Conservation (phyloP, 2,329 filamentous ascomycete genomes). For the Ceratocystis variospora region DNA sequence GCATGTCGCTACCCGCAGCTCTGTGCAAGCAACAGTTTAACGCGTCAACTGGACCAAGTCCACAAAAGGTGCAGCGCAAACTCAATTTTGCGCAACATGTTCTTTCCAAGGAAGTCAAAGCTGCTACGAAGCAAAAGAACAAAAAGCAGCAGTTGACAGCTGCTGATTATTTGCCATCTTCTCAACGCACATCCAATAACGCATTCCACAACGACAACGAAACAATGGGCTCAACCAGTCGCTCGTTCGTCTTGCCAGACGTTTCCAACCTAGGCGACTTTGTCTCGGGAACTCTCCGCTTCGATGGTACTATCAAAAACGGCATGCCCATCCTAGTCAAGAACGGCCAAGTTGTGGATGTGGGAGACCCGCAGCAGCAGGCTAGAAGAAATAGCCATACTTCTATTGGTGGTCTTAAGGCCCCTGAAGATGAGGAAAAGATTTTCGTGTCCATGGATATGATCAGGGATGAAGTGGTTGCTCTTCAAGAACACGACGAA, state of each 20-base stretch:
- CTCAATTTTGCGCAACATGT: constrained; percentile 19
- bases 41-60: constrained; percentile 6
- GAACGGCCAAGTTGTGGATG: constrained; percentile 38
- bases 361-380: constrained; percentile 26
- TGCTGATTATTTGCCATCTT: background rate
- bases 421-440: constrained; percentile 41
- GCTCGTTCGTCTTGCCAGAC: constrained; percentile 42
- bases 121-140: constrained; percentile 14
- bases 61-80: constrained; percentile 17
- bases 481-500: constrained; percentile 43
- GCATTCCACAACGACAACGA: constrained; percentile 18
- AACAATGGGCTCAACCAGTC: constrained; percentile 28
- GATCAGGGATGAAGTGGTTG: constrained; percentile 44
- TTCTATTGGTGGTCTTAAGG: constrained; percentile 36
- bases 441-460: constrained; percentile 50
- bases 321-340: constrained; percentile 44
- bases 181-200: constrained; percentile 19
- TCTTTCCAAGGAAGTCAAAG: constrained; percentile 19
- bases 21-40: constrained; percentile 13
- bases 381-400: constrained; percentile 29
- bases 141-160: constrained; percentile 8
- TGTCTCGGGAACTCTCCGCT: constrained; percentile 40
- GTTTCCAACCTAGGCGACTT: constrained; percentile 44
- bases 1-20: constrained; percentile 18
- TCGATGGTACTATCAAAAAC: constrained; percentile 37